Percentiles rank a stretch among this genome's conserved stretches.
These are phyloP conservation scores for Trypanosoma mega DNA, from an alignment of 208 protist species.

Conservation along the genomic window DNA sequence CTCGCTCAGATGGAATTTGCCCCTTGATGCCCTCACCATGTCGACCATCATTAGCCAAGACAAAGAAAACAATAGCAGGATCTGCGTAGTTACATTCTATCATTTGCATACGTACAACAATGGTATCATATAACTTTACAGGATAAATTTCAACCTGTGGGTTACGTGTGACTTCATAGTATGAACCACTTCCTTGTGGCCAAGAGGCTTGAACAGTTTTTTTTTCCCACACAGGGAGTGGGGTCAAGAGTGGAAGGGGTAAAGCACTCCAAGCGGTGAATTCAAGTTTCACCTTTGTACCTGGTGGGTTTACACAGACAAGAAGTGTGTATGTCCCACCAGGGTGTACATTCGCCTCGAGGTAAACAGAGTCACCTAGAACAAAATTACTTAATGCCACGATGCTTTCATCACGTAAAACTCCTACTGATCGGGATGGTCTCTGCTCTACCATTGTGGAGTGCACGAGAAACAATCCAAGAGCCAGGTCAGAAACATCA, in stretches of 20 bases:
- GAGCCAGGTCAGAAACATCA: constrained; percentile 9
- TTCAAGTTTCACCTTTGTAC: constrained; percentile 31
- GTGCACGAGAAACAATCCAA: constrained; percentile 29
- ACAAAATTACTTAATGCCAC: constrained; percentile 41
- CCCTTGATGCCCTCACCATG: constrained; percentile 57
- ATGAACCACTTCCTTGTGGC: constrained; percentile 59
- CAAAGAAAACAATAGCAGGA: constrained; percentile 69
- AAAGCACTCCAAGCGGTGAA: constrained; percentile 68
- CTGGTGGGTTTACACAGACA: constrained; percentile 46
- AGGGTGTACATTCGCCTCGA: constrained; percentile 28
- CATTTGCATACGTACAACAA: constrained; percentile 67
- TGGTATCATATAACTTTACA: constrained; percentile 34
- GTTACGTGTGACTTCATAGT: constrained; percentile 65
- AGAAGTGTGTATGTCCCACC: constrained; percentile 54
- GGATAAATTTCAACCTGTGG: constrained; percentile 83
- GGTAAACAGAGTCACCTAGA: constrained; percentile 38
- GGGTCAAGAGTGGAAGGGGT: constrained; percentile 29
- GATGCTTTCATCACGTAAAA: constrained; percentile 27
- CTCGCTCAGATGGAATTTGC: constrained; percentile 37
- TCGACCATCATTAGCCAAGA: constrained; percentile 48
- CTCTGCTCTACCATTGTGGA: constrained; percentile 23
- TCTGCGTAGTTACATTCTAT: constrained; percentile 45
- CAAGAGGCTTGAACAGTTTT: constrained; percentile 45
- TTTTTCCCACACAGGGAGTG: constrained; percentile 60
- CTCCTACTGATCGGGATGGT: constrained; percentile 34